Percentiles rank a stretch among this genome's conserved stretches.
Conservation (phyloP, 2,329 filamentous ascomycete species). For the Clonostachys solani region DNA sequence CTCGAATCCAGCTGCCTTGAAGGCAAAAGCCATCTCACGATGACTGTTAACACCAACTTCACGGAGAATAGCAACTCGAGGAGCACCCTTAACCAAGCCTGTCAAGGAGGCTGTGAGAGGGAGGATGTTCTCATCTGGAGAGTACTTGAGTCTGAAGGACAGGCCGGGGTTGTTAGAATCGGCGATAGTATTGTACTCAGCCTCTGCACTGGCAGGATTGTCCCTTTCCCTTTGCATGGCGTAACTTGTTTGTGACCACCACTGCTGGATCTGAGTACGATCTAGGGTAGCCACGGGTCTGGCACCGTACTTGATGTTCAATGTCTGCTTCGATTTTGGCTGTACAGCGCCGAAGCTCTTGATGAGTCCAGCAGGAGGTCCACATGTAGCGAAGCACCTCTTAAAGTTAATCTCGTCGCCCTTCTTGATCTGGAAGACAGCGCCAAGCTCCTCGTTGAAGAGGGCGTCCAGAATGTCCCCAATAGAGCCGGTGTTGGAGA, state of each 20-base stretch:
- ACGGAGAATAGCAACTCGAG: constrained; percentile 84
- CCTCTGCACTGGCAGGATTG: constrained; percentile 80
- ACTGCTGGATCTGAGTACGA: constrained; percentile 73
- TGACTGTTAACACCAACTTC: constrained; percentile 96
- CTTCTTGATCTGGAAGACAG: constrained; percentile 91
- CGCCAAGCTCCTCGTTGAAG: constrained; percentile 95
- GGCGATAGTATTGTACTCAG: constrained; percentile 71
- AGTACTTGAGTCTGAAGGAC: constrained; percentile 76
- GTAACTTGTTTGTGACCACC: constrained; percentile 85
- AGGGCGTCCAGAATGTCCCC: constrained; percentile 69
- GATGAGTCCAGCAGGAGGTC: constrained; percentile 76
- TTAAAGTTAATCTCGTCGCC: constrained; percentile 81
- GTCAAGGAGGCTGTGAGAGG: constrained; percentile 47
- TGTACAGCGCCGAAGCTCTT: constrained; percentile 79
- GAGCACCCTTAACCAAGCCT: constrained; percentile 51
- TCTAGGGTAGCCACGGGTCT: constrained; percentile 64
- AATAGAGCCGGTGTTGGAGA: constrained; percentile 57
- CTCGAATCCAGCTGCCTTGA: constrained; percentile 85
- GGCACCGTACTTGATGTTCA: constrained; percentile 70
- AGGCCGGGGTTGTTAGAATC: constrained; percentile 79
- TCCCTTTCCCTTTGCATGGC: constrained; percentile 89
- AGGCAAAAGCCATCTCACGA: constrained; percentile 97
- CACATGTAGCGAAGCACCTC: constrained; percentile 85
- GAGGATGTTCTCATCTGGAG: constrained; percentile 72
- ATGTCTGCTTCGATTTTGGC: constrained; percentile 64